phyloP scores from a whole-genome alignment of 2,329 filamentous ascomycete species.

The Cytospora chrysosperma region DNA sequence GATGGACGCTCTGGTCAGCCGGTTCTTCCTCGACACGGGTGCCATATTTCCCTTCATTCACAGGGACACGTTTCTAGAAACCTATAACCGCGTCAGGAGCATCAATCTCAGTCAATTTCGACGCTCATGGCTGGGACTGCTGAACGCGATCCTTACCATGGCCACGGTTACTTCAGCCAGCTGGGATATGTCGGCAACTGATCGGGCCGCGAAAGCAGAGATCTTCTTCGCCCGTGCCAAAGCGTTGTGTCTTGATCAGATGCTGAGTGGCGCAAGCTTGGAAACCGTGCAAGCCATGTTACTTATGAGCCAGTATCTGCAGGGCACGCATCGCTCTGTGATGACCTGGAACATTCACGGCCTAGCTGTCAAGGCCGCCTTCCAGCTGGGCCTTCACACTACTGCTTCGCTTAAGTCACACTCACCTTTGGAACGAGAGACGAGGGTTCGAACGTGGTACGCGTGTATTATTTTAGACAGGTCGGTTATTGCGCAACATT shows the following conservation, averaged over 20 bases:
- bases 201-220: conserved; percentile 42
- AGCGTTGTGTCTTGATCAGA: conserved; percentile 42
- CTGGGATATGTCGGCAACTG: conserved; percentile 31
- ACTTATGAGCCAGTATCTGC: conserved; percentile 50
- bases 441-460: conserved; percentile 49
- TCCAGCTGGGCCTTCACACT: conserved; percentile 53
- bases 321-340: conserved; percentile 52
- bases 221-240: conserved; percentile 45
- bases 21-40: conserved; percentile 28
- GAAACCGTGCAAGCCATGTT: conserved; percentile 52
- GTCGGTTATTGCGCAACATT: conserved; percentile 27
- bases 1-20: conserved; percentile 19
- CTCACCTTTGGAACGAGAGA: conserved; percentile 44
- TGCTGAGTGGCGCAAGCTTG: conserved; percentile 41
- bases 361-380: conserved; percentile 48
- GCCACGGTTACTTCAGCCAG: conserved; percentile 37
- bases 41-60: conserved; percentile 28
- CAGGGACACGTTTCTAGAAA: conserved; percentile 24
- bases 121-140: conserved; percentile 49
- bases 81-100: conserved; percentile 21
- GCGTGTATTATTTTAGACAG: conserved; percentile 48
- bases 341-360: conserved; percentile 56
- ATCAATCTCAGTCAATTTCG: conserved; percentile 35
- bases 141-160: conserved; percentile 52
- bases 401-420: conserved; percentile 37